Base-by-base conservation (phyloP, 345 rosid species). In the Syzygium aqueum region DNA sequence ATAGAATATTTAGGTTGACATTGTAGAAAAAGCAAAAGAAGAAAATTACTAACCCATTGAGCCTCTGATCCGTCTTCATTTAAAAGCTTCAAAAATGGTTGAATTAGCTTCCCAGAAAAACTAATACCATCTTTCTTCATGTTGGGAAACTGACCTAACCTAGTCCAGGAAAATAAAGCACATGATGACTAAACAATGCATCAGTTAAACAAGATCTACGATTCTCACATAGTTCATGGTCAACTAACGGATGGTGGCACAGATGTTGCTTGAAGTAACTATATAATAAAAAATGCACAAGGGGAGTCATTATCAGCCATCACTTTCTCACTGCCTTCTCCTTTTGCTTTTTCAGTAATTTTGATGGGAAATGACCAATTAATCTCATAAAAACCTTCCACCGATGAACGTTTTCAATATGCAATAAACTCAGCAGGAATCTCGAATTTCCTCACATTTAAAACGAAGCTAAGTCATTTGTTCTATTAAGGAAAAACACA, bases 81-180 rank as follows among this genome's bases (percentile, higher is more conserved):
- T 91, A 97, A 90, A 86, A 97, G 89, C 90, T 96, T 93, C 87
- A 96, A 85, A 89, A 94, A 46, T 30, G 96, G 95, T 87, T 95
- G 93, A 85, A 95, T 87, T 40, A 96, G 88, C 92, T 93, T 96
- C 40, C 94, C 93, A 80, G 96, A 92, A 83, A 87, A 92, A 37
- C 90, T 91, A 87, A 89, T 92, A 87, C 94, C 97, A 77, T 94
- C 98, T 89, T 95, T 96, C 92, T 93, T 96, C 33, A 87, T 65
- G 88, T 93, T 92, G 86, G 97, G 90, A 91, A 94, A 95, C 87
- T 91, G 91, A 87, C 92, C 96, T 92, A 96, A 87, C 92, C 99
- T 97, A 91, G 86, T 84, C 85, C 90, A 87, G 87, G 83, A 87
- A 88, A 84, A 40, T 53, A 50, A 86, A 52, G 53, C 59, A 50